phyloP scores from a whole-genome alignment of 78 protist species.

The Thecamonas trahens region DNA sequence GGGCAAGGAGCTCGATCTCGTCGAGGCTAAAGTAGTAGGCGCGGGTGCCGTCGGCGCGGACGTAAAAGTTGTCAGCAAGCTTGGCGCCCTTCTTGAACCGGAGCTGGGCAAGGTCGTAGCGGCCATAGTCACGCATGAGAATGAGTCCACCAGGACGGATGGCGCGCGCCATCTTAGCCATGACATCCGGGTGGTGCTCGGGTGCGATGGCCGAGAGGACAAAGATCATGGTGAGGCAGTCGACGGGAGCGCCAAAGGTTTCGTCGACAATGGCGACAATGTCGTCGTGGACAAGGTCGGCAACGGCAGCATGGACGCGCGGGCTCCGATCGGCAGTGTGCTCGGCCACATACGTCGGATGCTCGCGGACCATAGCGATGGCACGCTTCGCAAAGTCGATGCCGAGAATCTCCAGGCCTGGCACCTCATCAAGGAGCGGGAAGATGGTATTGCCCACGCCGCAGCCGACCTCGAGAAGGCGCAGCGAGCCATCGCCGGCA shows the following conservation, averaged over 20 bases:
- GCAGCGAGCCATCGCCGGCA: not conserved
- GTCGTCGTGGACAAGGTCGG: not conserved
- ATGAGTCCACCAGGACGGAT: conserved; percentile 56
- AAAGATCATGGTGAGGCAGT: conserved; percentile 51
- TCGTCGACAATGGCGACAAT: not conserved
- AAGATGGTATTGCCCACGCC: conserved; percentile 71
- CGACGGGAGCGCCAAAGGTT: not conserved
- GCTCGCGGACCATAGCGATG: not conserved
- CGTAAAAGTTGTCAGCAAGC: conserved; percentile 41
- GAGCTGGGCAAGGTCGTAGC: conserved; percentile 52
- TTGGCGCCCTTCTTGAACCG: conserved; percentile 36
- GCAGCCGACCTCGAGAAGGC: conserved; percentile 62
- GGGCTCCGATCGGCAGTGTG: not conserved
- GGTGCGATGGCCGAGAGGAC: conserved; percentile 65
- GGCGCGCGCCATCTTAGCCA: not conserved
- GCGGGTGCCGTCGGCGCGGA: conserved; percentile 66
- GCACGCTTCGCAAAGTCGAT: conserved; percentile 29
- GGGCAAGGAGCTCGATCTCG: not conserved
- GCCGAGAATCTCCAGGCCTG: conserved; percentile 11
- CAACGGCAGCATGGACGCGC: not conserved
- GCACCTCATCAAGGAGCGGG: conserved; percentile 38
- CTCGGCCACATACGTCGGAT: not conserved
- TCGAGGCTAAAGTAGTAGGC: conserved; percentile 44
- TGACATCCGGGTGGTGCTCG: conserved; percentile 7
- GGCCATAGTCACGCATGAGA: conserved; percentile 66